Percentiles rank a stretch among this genome's conserved stretches.
phyloP scores from a whole-genome alignment of 2,329 filamentous ascomycete species.

The Sporothrix mexicana region DNA sequence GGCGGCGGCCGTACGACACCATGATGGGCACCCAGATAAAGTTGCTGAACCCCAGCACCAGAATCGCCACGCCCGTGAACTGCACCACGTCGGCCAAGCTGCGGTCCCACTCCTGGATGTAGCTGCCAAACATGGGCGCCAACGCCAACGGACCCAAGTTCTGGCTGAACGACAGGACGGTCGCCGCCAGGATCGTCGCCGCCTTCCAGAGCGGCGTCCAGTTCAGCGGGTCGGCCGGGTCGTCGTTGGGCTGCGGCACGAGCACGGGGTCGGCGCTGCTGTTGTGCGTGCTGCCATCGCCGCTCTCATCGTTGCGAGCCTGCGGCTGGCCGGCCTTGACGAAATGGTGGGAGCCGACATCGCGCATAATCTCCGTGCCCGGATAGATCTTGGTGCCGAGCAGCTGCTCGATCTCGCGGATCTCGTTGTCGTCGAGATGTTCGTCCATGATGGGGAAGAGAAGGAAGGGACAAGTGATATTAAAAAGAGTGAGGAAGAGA shows the following conservation, averaged over 20 bases:
- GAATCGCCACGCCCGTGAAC: constrained; percentile 55
- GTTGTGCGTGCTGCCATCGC: not conserved
- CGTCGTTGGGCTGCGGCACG: constrained; percentile 54
- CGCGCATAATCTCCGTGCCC: constrained; percentile 49
- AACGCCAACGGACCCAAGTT: constrained; percentile 50
- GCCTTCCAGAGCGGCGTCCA: constrained; percentile 57
- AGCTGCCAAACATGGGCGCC: constrained; percentile 63
- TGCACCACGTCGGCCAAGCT: constrained; percentile 57
- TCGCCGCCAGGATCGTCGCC: constrained; percentile 43
- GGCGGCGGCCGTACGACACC: constrained; percentile 55
- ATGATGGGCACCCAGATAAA: constrained; percentile 58
- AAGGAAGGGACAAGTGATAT: no score
- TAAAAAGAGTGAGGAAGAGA: no score
- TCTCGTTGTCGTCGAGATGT: constrained; percentile 32
- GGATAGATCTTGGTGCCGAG: constrained; percentile 43
- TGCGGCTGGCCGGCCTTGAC: constrained; percentile 57
- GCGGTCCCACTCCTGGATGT: constrained; percentile 61
- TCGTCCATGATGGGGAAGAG: constrained; percentile 27
- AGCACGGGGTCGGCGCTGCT: constrained; percentile 49
- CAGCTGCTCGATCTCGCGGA: constrained; percentile 33
- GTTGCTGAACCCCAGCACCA: constrained; percentile 57
- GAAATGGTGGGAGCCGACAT: constrained; percentile 68
- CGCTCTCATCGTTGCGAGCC: constrained; percentile 35
- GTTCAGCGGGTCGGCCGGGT: constrained; percentile 57
- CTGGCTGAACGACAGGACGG: constrained; percentile 50